phyloP scores from a whole-genome alignment of 352 stramenopile genomes.

The Blastocystis sp. region DNA sequence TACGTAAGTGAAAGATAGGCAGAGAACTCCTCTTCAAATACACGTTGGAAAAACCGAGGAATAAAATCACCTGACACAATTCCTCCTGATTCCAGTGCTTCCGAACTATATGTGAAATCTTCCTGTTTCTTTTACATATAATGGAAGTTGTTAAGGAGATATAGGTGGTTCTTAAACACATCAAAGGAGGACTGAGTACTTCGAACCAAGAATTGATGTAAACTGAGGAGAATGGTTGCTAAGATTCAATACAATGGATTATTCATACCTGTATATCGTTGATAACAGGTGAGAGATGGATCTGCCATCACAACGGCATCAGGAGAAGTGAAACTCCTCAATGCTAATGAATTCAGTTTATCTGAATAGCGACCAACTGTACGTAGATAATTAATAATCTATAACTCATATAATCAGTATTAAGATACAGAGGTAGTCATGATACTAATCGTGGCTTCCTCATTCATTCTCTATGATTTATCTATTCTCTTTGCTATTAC shows the following conservation, averaged over 20 bases:
- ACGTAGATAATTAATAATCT: conserved; percentile 58
- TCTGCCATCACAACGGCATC: conserved; percentile 15
- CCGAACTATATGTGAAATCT: background rate
- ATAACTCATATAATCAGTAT: background rate
- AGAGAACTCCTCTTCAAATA: background rate
- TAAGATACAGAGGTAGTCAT: background rate
- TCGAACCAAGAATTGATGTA: background rate
- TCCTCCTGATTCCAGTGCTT: background rate
- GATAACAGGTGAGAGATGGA: background rate
- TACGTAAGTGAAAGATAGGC: conserved; percentile 28
- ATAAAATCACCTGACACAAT: background rate
- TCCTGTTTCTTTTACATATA: background rate
- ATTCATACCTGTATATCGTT: background rate
- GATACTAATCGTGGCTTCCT: background rate
- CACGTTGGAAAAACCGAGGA: background rate
- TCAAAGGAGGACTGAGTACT: background rate
- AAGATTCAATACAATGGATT: background rate
- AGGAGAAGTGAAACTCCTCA: background rate
- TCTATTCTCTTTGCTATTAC: background rate
- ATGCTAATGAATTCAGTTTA: background rate
- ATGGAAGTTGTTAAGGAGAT: conserved; percentile 19
- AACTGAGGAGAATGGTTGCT: conserved; percentile 4
- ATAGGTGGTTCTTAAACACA: conserved; percentile 26
- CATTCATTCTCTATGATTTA: conserved; percentile 1
- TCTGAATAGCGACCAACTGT: background rate